These are phyloP conservation scores for Nelumbo lutea DNA, from an alignment of 164 flowering plant genomes.

Conservation along the genomic window DNA sequence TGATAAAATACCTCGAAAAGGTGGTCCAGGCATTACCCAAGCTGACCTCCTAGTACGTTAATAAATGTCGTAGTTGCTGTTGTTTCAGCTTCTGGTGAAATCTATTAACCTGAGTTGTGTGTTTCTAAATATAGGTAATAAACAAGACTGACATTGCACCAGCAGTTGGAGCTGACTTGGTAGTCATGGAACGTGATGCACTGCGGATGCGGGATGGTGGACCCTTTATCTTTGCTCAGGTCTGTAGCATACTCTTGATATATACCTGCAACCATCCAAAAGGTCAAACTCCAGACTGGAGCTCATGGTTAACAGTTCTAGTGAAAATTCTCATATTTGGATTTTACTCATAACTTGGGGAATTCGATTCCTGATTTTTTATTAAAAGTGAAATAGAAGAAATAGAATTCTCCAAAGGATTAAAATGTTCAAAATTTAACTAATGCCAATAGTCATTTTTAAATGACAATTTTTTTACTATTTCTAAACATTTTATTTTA, in stretches of 20 bases:
- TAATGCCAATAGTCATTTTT: too few relatives aligned
- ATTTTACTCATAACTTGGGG: too few relatives aligned
- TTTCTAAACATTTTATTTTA: too few relatives aligned
- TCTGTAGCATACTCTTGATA: conserved; percentile 5
- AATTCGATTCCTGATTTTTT: too few relatives aligned
- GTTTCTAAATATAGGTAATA: conserved; percentile 53
- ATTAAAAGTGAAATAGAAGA: too few relatives aligned
- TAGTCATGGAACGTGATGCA: conserved; percentile 92
- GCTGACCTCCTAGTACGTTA: conserved; percentile 83
- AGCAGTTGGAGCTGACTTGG: conserved; percentile 92
- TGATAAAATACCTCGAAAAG: conserved; percentile 96
- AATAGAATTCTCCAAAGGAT: too few relatives aligned
- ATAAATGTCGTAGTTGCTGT: not conserved
- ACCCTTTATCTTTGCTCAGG: conserved; percentile 98
- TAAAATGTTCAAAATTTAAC: too few relatives aligned
- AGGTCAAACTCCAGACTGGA: too few relatives aligned
- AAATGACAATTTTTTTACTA: too few relatives aligned
- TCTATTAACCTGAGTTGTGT: not conserved
- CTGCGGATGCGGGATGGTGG: conserved; percentile 98
- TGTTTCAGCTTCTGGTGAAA: not conserved
- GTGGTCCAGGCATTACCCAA: conserved; percentile 98
- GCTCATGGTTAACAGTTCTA: too few relatives aligned
- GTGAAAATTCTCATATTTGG: too few relatives aligned
- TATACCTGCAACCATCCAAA: too few relatives aligned
- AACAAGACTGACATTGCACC: conserved; percentile 95